phyloP scores from a whole-genome alignment of 345 rosid genomes.

The Odontarrhena argentea region DNA sequence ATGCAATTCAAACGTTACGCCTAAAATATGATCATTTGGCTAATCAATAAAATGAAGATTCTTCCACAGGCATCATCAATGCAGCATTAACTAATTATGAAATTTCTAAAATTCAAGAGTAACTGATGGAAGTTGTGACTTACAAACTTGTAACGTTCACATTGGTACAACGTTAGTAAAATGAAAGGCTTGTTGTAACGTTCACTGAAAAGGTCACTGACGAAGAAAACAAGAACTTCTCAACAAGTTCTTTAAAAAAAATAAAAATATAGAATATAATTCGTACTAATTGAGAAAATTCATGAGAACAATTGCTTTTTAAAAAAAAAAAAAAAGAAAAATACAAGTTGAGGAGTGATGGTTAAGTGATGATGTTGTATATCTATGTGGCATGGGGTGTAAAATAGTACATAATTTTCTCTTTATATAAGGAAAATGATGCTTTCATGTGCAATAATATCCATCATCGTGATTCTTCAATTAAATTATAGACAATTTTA shows the following conservation, averaged over 20 bases:
- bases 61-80: not conserved
- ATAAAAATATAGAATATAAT: not conserved
- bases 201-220: constrained; percentile 17
- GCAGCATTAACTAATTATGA: constrained; percentile 2
- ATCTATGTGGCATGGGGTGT: constrained; percentile 38
- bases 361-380: constrained; percentile 32
- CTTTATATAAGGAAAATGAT: constrained; percentile 14
- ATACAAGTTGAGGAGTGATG: constrained; percentile 20
- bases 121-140: no score
- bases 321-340: not conserved
- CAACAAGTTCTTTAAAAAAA: no score
- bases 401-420: constrained; percentile 24
- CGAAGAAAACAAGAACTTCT: not conserved
- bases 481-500: constrained; percentile 5
- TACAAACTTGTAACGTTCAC: constrained; percentile 22
- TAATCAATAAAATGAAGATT: constrained; percentile 10
- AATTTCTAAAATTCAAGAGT: constrained; percentile 8
- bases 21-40: constrained; percentile 7
- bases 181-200: constrained; percentile 41
- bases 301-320: not conserved
- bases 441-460: constrained; percentile 40
- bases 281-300: not conserved
- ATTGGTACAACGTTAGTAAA: not conserved
- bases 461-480: constrained; percentile 28
- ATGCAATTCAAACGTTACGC: constrained; percentile 6